These are phyloP conservation scores for Gleditsia sinensis DNA, from an alignment of 306 rosid species.

Conservation along the genomic window DNA sequence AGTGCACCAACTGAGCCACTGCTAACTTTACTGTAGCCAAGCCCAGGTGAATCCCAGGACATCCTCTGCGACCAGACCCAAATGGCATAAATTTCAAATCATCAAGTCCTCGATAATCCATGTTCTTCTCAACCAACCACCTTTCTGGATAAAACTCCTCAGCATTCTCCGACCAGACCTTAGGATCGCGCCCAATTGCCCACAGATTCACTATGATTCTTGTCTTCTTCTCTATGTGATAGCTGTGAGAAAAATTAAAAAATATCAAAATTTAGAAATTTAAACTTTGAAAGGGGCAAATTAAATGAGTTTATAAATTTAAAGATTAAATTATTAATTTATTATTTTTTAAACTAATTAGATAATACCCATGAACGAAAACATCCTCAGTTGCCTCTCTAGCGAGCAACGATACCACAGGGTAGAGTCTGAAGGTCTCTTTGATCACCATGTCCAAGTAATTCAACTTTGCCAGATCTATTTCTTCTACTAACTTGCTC, in stretches of 20 bases:
- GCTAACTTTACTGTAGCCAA: background rate
- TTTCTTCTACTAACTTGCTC: background rate
- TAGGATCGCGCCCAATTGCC: background rate
- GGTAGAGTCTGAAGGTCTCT: constrained; percentile 2
- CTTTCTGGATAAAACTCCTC: constrained; percentile 17
- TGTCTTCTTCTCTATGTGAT: background rate
- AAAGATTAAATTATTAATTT: too few species aligned
- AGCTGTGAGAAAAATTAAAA: too few species aligned
- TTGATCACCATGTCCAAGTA: background rate
- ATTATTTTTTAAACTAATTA: too few species aligned
- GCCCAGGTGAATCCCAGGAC: background rate
- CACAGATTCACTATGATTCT: background rate
- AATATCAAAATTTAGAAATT: too few species aligned
- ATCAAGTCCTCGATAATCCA: constrained; percentile 1
- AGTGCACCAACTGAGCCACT: constrained; percentile 11
- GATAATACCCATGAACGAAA: background rate
- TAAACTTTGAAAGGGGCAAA: too few species aligned
- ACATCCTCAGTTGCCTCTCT: background rate
- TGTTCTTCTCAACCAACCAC: background rate
- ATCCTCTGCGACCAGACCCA: constrained; percentile 14
- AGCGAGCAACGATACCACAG: background rate
- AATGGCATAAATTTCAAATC: background rate
- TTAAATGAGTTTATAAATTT: too few species aligned
- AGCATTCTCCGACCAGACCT: background rate
- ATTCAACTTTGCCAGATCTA: background rate